Conservation (phyloP, 495 filamentous ascomycete species). For the Corynascus novoguineensis region DNA sequence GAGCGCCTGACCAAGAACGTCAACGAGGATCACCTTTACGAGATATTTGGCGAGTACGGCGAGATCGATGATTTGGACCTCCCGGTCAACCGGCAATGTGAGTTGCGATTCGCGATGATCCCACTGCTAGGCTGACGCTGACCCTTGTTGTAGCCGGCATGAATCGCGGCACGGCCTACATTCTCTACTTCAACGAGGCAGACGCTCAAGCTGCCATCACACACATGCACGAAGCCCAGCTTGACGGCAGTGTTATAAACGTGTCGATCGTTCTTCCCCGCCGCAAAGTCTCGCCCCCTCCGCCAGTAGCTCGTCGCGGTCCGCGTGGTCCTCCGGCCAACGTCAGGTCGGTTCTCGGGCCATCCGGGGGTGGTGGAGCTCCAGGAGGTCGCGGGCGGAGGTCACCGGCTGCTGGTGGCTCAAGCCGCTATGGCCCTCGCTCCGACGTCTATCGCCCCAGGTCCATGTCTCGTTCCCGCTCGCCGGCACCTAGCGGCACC, state of each 20-base stretch:
- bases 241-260: slow-evolving; percentile 81
- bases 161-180: slow-evolving; percentile 92
- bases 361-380: slow-evolving; percentile 25
- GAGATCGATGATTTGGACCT: slow-evolving; percentile 80
- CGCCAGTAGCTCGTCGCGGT: slow-evolving; percentile 46
- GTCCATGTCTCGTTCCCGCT: slow-evolving; percentile 45
- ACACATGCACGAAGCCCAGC: slow-evolving; percentile 95
- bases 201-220: slow-evolving; percentile 87
- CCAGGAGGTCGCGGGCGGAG: slow-evolving; percentile 33
- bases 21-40: slow-evolving; percentile 75
- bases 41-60: slow-evolving; percentile 90
- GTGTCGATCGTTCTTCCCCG: slow-evolving; percentile 93
- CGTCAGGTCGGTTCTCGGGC: slow-evolving; percentile 24
- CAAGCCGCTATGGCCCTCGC: slow-evolving; percentile 38
- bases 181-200: slow-evolving; percentile 69
- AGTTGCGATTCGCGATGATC: slow-evolving; percentile 20
- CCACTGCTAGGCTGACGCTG: slow-evolving; percentile 4
- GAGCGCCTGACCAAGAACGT: slow-evolving; percentile 97
- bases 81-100: slow-evolving; percentile 83
- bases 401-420: slow-evolving; percentile 25
- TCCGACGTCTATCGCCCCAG: slow-evolving; percentile 50
- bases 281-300: slow-evolving; percentile 53
- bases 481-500: slow-evolving; percentile 32
- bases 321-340: slow-evolving; percentile 41
- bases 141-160: slow-evolving; percentile 58